Conservation (phyloP, 208 protist genomes). For the Leptomonas pyrrhocoris region DNA sequence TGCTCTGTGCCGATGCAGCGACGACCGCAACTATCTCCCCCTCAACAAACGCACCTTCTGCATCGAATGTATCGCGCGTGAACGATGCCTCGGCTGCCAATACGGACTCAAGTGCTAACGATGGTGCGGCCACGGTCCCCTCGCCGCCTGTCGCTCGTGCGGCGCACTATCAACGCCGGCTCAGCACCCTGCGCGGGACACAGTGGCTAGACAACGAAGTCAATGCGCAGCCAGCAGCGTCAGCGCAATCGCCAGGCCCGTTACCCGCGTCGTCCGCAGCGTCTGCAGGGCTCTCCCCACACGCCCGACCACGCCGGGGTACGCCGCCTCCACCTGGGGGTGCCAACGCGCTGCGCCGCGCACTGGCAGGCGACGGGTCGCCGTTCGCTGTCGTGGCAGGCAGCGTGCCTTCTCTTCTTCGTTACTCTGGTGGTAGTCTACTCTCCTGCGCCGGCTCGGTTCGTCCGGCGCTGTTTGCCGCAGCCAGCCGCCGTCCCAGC, state of each 20-base stretch:
- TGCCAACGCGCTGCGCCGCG: constrained; percentile 5
- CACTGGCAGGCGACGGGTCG: neutral
- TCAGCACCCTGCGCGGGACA: constrained; percentile 25
- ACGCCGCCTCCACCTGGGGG: constrained; percentile 10
- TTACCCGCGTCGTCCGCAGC: neutral
- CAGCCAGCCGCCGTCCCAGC: no score
- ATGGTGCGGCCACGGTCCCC: neutral
- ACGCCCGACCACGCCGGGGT: neutral
- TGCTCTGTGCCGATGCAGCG: neutral
- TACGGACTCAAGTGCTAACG: neutral
- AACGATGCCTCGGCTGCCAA: neutral
- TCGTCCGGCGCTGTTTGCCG: neutral
- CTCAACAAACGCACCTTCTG: neutral
- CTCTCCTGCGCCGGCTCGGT: neutral
- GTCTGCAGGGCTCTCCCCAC: neutral
- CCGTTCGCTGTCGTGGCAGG: neutral
- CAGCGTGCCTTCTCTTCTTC: constrained; percentile 4
- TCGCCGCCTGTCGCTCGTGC: neutral
- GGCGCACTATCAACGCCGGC: constrained; percentile 18
- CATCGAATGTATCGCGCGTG: neutral
- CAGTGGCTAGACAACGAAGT: constrained; percentile 17
- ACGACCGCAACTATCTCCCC: neutral
- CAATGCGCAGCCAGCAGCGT: neutral
- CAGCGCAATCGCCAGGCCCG: neutral
- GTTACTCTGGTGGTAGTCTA: constrained; percentile 1